A percentile compares a stretch with the other conserved stretches of the same genome.
These are phyloP conservation scores for Adansonia digitata DNA, from an alignment of 345 rosid genomes.

Conservation along the genomic window DNA sequence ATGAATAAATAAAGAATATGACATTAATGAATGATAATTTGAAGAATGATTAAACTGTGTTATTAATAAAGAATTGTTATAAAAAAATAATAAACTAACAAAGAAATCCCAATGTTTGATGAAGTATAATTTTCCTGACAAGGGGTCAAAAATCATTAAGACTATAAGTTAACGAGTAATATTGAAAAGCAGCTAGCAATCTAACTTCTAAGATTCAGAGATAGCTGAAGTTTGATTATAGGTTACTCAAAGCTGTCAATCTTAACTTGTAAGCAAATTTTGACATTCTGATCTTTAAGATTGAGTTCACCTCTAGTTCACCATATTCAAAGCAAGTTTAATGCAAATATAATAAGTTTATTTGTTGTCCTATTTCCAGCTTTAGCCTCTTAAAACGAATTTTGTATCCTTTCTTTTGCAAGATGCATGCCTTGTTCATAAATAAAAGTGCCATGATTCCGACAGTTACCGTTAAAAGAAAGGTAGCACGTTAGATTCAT, in stretches of 20 bases:
- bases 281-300: background rate
- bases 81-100: too few species aligned
- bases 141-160: background rate
- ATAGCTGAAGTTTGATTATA: background rate
- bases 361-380: background rate
- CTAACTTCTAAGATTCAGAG: background rate
- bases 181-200: too few species aligned
- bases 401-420: background rate
- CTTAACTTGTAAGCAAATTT: constrained; percentile 2
- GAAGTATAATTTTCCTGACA: background rate
- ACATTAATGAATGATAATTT: background rate
- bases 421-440: background rate
- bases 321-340: background rate
- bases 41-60: background rate
- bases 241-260: background rate
- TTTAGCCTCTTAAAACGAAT: background rate
- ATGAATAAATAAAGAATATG: background rate
- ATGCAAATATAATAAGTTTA: background rate
- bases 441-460: background rate
- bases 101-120: background rate
- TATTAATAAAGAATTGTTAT: background rate
- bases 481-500: background rate
- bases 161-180: too few species aligned
- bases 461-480: background rate
- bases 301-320: background rate